Conservation (phyloP, 202 grass and related monocot genomes). For the Panicum virgatum region DNA sequence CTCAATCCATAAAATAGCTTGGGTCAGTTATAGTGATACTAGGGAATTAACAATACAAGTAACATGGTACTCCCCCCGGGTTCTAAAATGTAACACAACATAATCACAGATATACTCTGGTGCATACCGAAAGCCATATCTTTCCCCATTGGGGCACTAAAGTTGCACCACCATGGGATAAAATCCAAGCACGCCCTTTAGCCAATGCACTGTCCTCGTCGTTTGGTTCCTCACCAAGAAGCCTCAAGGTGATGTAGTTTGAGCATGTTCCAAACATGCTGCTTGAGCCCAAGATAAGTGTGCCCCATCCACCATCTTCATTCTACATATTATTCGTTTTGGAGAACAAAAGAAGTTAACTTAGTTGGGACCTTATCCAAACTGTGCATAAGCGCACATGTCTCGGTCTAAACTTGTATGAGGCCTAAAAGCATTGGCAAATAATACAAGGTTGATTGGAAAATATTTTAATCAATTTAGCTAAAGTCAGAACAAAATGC, state of each 20-base stretch:
- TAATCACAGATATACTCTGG: not conserved
- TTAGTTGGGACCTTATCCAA: too few species aligned
- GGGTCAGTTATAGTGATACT: not conserved
- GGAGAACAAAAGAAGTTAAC: too few species aligned
- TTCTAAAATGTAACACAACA: too few species aligned
- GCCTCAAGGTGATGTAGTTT: constrained; percentile 38
- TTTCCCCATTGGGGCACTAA: constrained; percentile 47
- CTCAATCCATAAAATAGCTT: not conserved
- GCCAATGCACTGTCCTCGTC: not conserved
- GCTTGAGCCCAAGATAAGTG: constrained; percentile 2
- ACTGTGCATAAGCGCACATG: too few species aligned
- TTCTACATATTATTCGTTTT: constrained; percentile 23
- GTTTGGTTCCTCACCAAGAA: constrained; percentile 20
- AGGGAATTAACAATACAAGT: too few species aligned
- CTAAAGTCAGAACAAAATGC: too few species aligned
- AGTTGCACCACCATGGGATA: constrained; percentile 27
- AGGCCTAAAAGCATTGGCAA: too few species aligned
- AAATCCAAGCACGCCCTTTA: constrained; percentile 25
- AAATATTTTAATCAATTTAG: too few species aligned
- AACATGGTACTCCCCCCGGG: too few species aligned
- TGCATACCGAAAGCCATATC: constrained; percentile 45
- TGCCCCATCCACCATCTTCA: constrained; percentile 47
- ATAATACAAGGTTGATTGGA: too few species aligned
- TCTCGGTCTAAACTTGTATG: too few species aligned
- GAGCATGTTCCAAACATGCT: constrained; percentile 48